Base-by-base conservation (phyloP, 495 filamentous ascomycete genomes). In the Tuber umbilicatum region DNA sequence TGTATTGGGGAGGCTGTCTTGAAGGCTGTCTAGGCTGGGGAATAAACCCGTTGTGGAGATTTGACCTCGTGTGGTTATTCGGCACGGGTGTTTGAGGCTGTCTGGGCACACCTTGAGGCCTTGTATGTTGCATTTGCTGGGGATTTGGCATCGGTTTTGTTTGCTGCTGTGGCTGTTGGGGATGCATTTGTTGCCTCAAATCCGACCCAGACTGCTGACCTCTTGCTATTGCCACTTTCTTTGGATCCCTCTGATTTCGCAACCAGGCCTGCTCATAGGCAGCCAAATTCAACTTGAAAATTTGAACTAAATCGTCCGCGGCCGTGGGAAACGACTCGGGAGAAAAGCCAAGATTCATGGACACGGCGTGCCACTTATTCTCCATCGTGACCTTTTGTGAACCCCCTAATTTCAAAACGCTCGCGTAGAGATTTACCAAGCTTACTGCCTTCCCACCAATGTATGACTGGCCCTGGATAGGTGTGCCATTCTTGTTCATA, bases 381-480 rank as follows among this genome's bases (percentile, higher is more conserved):
- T 86, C 86, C 37, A 85, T 85, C 0, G 88, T 89, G 10, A 97
- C 87, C 76, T 88, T 91, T 82, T 89, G 90, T 50, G 91, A 97
- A 2, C 95, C 95, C 27, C 91, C 91, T 81, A 91, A 87, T 76
- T 90, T 91, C 82, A 90, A 87, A 10, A 97, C 91, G 1, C 86
- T 85, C 60, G 88, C 87, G 84, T 93, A 97, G 12, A 99, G 87
- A 69, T 90, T 89, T 70, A 91, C 86, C 50, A 96, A 83, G 77
- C 90, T 89, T 55, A 97, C 85, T 0, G 86, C 86, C 39, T 92
- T 90, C 68, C 91, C 90, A 41, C 88, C 88, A 68, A 97, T 88
- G 17, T 86, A 83, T 0, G 94, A 93, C 74, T 89, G 90, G 5
- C 84, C 83, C 45, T 94, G 91, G 42, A 97, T 86, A 0, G 89